A percentile compares a stretch with the other conserved stretches of the same genome.
phyloP scores from a whole-genome alignment of 345 rosid genomes.

The Nephelium lappaceum region DNA sequence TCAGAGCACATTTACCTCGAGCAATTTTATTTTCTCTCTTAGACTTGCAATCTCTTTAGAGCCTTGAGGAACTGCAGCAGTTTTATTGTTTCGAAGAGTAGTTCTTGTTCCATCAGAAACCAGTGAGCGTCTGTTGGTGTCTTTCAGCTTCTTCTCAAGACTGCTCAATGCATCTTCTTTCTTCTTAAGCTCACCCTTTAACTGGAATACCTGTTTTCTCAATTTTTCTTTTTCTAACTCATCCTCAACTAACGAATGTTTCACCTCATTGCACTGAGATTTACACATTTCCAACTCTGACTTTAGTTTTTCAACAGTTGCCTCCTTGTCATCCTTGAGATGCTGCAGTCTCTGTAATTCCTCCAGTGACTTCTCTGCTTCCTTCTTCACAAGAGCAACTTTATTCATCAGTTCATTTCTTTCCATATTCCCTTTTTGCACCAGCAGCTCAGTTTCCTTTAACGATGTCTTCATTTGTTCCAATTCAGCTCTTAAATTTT shows the following conservation, averaged over 20 bases:
- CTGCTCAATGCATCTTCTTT: constrained; percentile 51
- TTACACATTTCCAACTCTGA: constrained; percentile 52
- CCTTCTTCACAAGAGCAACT: constrained; percentile 48
- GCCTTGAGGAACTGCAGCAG: constrained; percentile 40
- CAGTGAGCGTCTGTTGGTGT: constrained; percentile 41
- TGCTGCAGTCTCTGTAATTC: constrained; percentile 48
- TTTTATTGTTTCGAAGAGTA: constrained; percentile 45
- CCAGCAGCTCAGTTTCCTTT: constrained; percentile 43
- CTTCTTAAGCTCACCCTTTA: constrained; percentile 69
- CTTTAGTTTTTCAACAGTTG: constrained; percentile 34
- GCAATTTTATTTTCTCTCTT: constrained; percentile 58
- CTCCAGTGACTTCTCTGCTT: constrained; percentile 42
- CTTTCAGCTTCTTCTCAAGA: constrained; percentile 62
- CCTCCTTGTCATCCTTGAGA: constrained; percentile 52
- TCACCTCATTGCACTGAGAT: constrained; percentile 49
- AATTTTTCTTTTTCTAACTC: constrained; percentile 71
- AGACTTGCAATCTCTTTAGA: constrained; percentile 59
- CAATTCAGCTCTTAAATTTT: constrained; percentile 47
- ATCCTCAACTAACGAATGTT: constrained; percentile 45
- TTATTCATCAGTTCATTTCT: constrained; percentile 41
- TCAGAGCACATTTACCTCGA: constrained; percentile 55
- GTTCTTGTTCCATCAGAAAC: constrained; percentile 44
- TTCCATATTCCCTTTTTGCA: constrained; percentile 45
- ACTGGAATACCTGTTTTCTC: constrained; percentile 52
- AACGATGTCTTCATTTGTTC: constrained; percentile 42